phyloP scores from a whole-genome alignment of 177 flowering plant genomes.

The Vitis hybrid region DNA sequence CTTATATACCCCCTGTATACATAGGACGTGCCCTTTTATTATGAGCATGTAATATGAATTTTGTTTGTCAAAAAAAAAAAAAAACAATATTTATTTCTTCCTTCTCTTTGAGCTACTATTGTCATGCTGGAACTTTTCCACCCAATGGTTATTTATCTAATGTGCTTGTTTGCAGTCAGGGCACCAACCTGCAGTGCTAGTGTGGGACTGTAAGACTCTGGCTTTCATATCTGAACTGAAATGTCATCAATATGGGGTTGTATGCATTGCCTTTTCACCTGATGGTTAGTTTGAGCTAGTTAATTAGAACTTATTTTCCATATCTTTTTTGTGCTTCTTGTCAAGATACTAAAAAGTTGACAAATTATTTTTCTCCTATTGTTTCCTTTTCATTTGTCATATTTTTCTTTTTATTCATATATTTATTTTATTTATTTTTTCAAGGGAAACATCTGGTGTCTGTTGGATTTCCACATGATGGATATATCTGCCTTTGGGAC shows the following conservation, averaged over 20 bases:
- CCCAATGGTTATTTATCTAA: background rate
- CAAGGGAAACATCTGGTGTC: conserved; percentile 67
- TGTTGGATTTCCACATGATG: conserved; percentile 61
- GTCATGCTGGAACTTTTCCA: background rate
- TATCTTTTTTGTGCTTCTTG: background rate
- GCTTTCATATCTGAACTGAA: conserved; percentile 53
- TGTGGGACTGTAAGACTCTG: conserved; percentile 52
- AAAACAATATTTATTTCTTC: background rate
- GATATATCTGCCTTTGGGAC: conserved; percentile 68
- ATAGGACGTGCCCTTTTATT: no score
- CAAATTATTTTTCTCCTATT: background rate
- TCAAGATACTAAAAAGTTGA: background rate
- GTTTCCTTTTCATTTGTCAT: background rate
- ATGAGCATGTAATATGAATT: no score
- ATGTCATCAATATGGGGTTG: conserved; percentile 67
- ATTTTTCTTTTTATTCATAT: background rate
- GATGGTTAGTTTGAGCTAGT: conserved; percentile 51
- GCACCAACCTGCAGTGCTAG: conserved; percentile 60
- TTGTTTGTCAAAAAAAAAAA: no score
- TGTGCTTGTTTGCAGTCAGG: conserved; percentile 52
- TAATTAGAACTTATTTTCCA: conserved; percentile 5
- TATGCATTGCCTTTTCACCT: conserved; percentile 67
- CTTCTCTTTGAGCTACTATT: background rate
- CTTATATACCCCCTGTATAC: no score
- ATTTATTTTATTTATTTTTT: background rate